Percentiles rank a stretch among this genome's conserved stretches.
Conservation (phyloP, 148 eudicot genomes). For the Nepenthes mirabilis region DNA sequence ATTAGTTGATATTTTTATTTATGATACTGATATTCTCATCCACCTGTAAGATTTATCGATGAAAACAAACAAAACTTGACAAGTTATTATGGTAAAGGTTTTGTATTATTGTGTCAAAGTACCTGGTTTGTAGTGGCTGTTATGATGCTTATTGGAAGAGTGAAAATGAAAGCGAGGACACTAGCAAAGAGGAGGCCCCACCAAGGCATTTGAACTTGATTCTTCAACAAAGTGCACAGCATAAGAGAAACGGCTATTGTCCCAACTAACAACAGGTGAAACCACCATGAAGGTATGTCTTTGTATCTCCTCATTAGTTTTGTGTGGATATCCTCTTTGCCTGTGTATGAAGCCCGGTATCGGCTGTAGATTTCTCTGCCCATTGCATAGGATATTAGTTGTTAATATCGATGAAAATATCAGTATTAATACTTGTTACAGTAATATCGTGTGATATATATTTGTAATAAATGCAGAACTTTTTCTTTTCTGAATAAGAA, state of each 20-base stretch:
- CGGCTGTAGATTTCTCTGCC: conserved; percentile 74
- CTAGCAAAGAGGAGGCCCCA: conserved; percentile 95
- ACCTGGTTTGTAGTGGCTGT: conserved; percentile 98
- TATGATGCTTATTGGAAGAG: conserved; percentile 95
- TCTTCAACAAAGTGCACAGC: conserved; percentile 59
- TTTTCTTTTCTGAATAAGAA: no score
- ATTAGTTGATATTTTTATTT: no score
- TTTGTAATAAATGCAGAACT: no score
- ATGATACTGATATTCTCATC: no score
- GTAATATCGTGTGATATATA: no score
- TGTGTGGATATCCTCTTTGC: conserved; percentile 81
- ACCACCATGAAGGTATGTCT: conserved; percentile 99
- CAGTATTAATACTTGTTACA: not conserved
- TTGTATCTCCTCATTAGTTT: conserved; percentile 65
- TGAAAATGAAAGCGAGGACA: conserved; percentile 65
- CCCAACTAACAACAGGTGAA: conserved; percentile 45
- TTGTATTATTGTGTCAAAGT: not conserved
- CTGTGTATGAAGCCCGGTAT: conserved; percentile 61
- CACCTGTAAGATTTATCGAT: no score
- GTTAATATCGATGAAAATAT: not conserved
- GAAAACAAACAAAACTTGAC: no score
- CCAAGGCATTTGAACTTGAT: conserved; percentile 92
- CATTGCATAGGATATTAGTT: not conserved
- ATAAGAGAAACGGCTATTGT: conserved; percentile 45
- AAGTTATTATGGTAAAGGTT: no score